Base-by-base conservation (phyloP, 306 rosid genomes). In the Glycine tomentella region DNA sequence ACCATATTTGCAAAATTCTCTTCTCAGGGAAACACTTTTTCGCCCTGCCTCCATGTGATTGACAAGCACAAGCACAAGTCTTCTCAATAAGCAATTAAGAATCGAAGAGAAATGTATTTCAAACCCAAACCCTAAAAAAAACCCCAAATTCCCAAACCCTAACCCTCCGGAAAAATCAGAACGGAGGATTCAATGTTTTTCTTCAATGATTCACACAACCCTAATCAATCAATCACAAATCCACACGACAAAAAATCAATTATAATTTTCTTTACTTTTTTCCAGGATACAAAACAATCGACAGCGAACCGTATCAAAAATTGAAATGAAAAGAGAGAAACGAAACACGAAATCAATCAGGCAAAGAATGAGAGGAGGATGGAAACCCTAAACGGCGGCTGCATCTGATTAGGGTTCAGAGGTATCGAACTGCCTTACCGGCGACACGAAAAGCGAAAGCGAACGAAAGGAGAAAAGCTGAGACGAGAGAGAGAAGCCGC, bases 11-110 rank as follows among this genome's bases (percentile, higher is more conserved):
- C 53, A 84, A 61, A 81, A 86, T 8, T 85, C 90, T 69, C 86
- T 84, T 25, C 86, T 89, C 76, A 87, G 80, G 67, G 89, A 79
- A 86, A 86, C 88, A 84, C 86, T 82, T 20, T 83, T 86, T 70
- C 81, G 70, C 77, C 96, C 92, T 91, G 97, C 89, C 88, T 91
- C 94, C 97, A 93, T 93, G 40, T 77, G 89, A 89, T 89, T 85
- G 61, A 85, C 87, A 88, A 89, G 82, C 88, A 87, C 87, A 88
- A 89, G 82, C 87, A 89, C 86, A 89, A 83, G 63, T 80, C 31
- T 25, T 83, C 90, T 63, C 74, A 84, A 86, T 92, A 75, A 87
- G 83, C 48, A 85, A 84, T 72, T 81, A 88, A 68, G 44, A 87
- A 82, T 69, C 36, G 31, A 71, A 73, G 52, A 53, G 77, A 71